Percentiles rank a stretch among this genome's conserved stretches.
These are phyloP conservation scores for Poa pratensis DNA, from an alignment of 176 grass and related monocot species.

Conservation along the genomic window DNA sequence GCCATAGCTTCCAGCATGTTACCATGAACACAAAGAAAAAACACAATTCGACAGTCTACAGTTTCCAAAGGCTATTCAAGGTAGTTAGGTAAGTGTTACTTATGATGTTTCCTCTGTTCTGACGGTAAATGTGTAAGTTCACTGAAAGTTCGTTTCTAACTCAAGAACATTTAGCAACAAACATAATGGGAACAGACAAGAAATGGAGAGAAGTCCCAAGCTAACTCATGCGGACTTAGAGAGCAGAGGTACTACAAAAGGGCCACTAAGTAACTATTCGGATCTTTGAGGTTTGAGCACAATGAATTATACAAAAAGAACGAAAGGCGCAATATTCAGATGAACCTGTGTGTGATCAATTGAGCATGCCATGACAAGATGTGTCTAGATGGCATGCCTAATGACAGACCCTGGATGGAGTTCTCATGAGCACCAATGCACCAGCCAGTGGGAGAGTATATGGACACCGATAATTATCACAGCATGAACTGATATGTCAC, in stretches of 20 bases:
- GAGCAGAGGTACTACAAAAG: slow-evolving; percentile 1
- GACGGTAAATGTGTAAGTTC: background rate
- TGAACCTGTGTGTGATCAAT: slow-evolving; percentile 26
- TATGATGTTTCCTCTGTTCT: slow-evolving; percentile 20
- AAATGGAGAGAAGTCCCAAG: background rate
- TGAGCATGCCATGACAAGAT: slow-evolving; percentile 43
- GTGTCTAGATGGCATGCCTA: slow-evolving; percentile 38
- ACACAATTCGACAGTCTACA: background rate
- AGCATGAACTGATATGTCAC: slow-evolving; percentile 42
- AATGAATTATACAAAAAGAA: slow-evolving; percentile 47
- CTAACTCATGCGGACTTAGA: slow-evolving; percentile 18
- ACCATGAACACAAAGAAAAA: background rate
- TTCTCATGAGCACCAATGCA: slow-evolving; percentile 35
- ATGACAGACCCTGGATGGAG: slow-evolving; percentile 50
- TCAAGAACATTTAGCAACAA: slow-evolving; percentile 26
- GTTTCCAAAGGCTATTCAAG: background rate
- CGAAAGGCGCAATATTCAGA: slow-evolving; percentile 39
- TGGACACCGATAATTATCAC: slow-evolving; percentile 39
- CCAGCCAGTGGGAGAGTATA: slow-evolving; percentile 44
- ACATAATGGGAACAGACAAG: slow-evolving; percentile 13
- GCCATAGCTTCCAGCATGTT: background rate
- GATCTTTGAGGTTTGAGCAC: slow-evolving; percentile 7
- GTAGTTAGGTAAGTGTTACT: background rate
- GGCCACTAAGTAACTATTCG: background rate
- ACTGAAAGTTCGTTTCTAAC: slow-evolving; percentile 7